These are phyloP conservation scores for Penicillium sp. DNA, from an alignment of 2,329 filamentous ascomycete genomes.

Conservation along the genomic window DNA sequence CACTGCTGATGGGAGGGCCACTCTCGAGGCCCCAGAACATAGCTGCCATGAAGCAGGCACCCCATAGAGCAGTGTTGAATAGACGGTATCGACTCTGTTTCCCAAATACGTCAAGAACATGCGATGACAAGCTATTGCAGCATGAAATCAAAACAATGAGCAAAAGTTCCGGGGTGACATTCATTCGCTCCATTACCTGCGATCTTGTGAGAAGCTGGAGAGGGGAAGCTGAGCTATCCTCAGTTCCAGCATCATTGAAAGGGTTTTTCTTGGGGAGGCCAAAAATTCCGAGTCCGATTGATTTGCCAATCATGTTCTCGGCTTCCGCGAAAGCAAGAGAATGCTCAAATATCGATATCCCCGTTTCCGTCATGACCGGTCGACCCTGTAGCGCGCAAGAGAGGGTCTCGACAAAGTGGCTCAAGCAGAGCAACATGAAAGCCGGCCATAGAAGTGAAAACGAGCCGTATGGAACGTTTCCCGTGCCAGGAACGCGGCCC, in stretches of 20 bases:
- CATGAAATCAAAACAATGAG: constrained; percentile 83
- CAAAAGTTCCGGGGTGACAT: constrained; percentile 84
- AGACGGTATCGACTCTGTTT: constrained; percentile 77
- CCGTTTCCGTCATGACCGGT: constrained; percentile 76
- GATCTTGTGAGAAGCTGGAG: constrained; percentile 40
- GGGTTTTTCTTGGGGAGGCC: constrained; percentile 47
- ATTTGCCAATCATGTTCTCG: constrained; percentile 78
- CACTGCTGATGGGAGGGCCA: constrained; percentile 44
- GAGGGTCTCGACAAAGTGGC: constrained; percentile 85
- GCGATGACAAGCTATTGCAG: constrained; percentile 83
- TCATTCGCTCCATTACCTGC: constrained; percentile 73
- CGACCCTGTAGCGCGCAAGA: constrained; percentile 84
- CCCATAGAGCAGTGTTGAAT: constrained; percentile 84
- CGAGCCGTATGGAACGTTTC: constrained; percentile 67
- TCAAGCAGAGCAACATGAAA: constrained; percentile 57
- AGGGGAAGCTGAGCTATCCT: constrained; percentile 29
- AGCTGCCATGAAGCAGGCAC: constrained; percentile 80
- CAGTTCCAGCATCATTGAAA: constrained; percentile 47
- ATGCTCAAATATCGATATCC: constrained; percentile 95
- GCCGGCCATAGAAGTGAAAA: constrained; percentile 62
- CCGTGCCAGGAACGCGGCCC: constrained; percentile 54
- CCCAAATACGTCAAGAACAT: constrained; percentile 75
- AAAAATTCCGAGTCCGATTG: constrained; percentile 69
- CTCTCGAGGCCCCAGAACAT: constrained; percentile 71
- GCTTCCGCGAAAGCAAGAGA: constrained; percentile 94